Evolutionary conservation across 2,329 filamentous ascomycete genomes (phyloP).

Genomic region (Pestalotiopsis sp.): DNA sequence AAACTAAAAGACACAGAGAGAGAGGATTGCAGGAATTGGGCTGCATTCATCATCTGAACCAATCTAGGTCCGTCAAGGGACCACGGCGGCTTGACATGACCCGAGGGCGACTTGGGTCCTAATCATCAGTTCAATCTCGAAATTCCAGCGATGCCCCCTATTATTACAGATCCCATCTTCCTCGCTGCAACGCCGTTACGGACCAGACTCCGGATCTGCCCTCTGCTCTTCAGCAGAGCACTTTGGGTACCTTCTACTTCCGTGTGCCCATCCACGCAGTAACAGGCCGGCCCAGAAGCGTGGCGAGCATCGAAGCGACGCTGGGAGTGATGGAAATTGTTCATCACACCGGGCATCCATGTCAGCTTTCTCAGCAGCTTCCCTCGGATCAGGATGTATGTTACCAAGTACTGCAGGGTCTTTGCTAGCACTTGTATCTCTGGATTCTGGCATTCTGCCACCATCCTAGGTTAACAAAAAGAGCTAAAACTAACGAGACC

Average conservation of each 20-base stretch:
- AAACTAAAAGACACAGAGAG: not conserved
- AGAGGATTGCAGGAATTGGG: not conserved
- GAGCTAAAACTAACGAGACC: no score
- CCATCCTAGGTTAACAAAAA: not conserved
- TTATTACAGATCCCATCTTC: slow-evolving; percentile 3
- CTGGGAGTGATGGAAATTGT: not conserved
- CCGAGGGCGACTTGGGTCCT: not conserved
- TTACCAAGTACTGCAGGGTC: not conserved
- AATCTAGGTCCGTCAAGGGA: not conserved
- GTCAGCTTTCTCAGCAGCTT: not conserved
- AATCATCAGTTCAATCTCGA: not conserved
- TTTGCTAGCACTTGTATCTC: not conserved
- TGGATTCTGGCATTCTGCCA: not conserved
- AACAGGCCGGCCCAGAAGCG: not conserved
- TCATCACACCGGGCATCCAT: not conserved
- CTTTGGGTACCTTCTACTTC: slow-evolving; percentile 12
- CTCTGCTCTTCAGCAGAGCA: not conserved
- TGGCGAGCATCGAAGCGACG: slow-evolving; percentile 1
- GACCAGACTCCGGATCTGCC: not conserved
- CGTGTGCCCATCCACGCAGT: slow-evolving; percentile 1
- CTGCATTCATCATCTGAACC: not conserved
- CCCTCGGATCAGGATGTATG: not conserved
- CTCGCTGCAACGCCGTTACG: not conserved
- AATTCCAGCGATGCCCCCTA: not conserved
- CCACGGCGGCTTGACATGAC: not conserved